Base-by-base conservation (phyloP, 371 early-diverging fungal species). In the Circinella umbellata region DNA sequence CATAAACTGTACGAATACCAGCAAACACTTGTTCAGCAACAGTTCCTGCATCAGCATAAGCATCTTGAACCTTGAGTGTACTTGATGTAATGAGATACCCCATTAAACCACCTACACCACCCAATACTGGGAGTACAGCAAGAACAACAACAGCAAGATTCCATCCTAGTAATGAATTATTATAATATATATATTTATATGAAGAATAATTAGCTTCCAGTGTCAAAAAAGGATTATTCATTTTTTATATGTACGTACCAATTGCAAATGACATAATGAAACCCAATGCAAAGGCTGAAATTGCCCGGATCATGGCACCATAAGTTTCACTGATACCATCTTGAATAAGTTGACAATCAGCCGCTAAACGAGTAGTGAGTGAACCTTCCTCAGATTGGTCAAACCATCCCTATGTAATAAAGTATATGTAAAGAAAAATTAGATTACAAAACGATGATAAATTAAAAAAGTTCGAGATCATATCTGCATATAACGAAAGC, bases 321-420 rank as follows among this genome's bases (percentile, higher is more conserved):
- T 92, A 85, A 73, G 96, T 97, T 60, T 93, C 95, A 15, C 88
- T 84, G 13, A 94, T 90, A 39, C 97, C 95, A 78, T 92, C 93
- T 69, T 92, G 91, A 57, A 92, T 81, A 64, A 90, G 62, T 49
- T 94, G 79, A 47, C 88, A 85, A 82, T 94, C 89, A 71, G 87
- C 80, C 13, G 89, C 86, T 14, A 93, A 84, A 61, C 91, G 86
- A 36, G 90, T 87, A 10, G 89, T 90, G 53, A 88, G 78, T 55
- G 89, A 89, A 35, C 90, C 90, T 63, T 74, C 65, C 77, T 82
- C 81, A 59, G 83, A 76, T 46, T 79, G 48, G 69, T 98, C 98
- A 74, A 94, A 96, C 90, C 92, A 98, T 18, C 87, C 89, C 60
- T 42, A 10, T 78, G 11, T 42, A 42, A 9, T 42, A 42, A 42